Conservation (phyloP, 2,329 filamentous ascomycete genomes). For the Tolypocladium tundrense region DNA sequence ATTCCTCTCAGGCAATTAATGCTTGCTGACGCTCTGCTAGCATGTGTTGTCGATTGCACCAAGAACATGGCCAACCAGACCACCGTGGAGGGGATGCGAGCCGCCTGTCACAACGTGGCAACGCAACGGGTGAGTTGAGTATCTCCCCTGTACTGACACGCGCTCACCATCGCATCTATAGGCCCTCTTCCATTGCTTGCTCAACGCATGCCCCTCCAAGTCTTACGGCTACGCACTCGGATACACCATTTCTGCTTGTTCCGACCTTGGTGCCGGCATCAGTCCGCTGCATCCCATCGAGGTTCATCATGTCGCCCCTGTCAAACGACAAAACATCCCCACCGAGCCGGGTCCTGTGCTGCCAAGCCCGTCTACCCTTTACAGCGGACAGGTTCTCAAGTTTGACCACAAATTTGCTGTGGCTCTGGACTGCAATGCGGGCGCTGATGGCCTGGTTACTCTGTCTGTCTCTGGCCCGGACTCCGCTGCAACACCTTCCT, state of each 20-base stretch:
- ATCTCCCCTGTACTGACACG: not conserved
- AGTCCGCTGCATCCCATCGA: slow-evolving; percentile 19
- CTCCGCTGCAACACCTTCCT: slow-evolving; percentile 3
- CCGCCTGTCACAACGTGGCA: slow-evolving; percentile 6
- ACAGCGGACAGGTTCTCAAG: slow-evolving; percentile 2
- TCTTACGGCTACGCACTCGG: slow-evolving; percentile 20
- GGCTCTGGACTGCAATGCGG: slow-evolving; percentile 17
- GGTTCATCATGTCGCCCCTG: slow-evolving; percentile 8
- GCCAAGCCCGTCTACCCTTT: not conserved
- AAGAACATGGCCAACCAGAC: slow-evolving; percentile 3
- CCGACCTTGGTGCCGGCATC: slow-evolving; percentile 14
- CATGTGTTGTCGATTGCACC: slow-evolving; percentile 9
- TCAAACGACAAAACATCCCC: slow-evolving; percentile 4
- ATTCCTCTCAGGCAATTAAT: not conserved
- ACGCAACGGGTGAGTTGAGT: slow-evolving; percentile 13
- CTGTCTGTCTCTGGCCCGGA: slow-evolving; percentile 12
- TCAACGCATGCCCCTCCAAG: slow-evolving; percentile 13
- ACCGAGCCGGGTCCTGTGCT: slow-evolving; percentile 1
- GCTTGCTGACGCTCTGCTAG: not conserved
- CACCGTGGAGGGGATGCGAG: not conserved
- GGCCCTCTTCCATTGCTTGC: slow-evolving; percentile 21
- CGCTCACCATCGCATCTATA: slow-evolving; percentile 2
- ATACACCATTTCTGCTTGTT: slow-evolving; percentile 15
- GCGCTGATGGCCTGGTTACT: slow-evolving; percentile 21
- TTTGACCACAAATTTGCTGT: slow-evolving; percentile 14